Conservation (phyloP, 306 rosid species). For the Vigna angularis region DNA sequence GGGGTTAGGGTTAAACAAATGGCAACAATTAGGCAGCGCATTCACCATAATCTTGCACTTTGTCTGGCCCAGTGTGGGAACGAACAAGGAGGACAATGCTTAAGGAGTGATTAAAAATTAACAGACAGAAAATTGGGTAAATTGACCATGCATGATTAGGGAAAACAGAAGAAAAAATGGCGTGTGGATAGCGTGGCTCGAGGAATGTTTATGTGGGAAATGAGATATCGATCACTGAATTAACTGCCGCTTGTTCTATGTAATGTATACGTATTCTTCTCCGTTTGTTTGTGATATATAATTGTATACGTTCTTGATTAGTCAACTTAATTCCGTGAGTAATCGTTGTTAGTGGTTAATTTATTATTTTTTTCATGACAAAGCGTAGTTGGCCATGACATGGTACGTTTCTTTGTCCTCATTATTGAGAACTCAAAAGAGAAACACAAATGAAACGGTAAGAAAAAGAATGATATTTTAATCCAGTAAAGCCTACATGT, state of each 20-base stretch:
- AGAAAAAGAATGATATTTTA: slow-evolving; percentile 24
- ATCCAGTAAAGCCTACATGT: slow-evolving; percentile 42
- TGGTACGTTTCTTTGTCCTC: slow-evolving; percentile 38
- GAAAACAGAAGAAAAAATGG: slow-evolving; percentile 7
- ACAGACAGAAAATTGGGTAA: slow-evolving; percentile 53
- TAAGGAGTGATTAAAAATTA: slow-evolving; percentile 50
- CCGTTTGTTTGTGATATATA: slow-evolving; percentile 20
- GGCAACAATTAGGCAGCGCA: slow-evolving; percentile 60
- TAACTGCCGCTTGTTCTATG: slow-evolving; percentile 12
- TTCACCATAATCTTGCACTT: slow-evolving; percentile 53
- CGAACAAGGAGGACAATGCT: slow-evolving; percentile 48
- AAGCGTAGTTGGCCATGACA: slow-evolving; percentile 37
- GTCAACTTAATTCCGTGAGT: background rate
- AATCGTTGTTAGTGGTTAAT: background rate
- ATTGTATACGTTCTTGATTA: slow-evolving; percentile 4
- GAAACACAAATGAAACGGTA: slow-evolving; percentile 26
- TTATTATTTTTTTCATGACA: background rate
- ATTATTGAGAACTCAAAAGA: slow-evolving; percentile 51
- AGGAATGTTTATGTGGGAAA: slow-evolving; percentile 47
- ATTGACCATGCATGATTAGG: slow-evolving; percentile 40
- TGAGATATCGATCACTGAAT: slow-evolving; percentile 32
- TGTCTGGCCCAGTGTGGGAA: slow-evolving; percentile 57
- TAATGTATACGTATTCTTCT: slow-evolving; percentile 5
- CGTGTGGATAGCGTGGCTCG: slow-evolving; percentile 57
- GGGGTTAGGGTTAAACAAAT: slow-evolving; percentile 47